A percentile compares a stretch with the other conserved stretches of the same genome.
Conservation (phyloP, 805 yeast species). For the Ogataea allantospora region DNA sequence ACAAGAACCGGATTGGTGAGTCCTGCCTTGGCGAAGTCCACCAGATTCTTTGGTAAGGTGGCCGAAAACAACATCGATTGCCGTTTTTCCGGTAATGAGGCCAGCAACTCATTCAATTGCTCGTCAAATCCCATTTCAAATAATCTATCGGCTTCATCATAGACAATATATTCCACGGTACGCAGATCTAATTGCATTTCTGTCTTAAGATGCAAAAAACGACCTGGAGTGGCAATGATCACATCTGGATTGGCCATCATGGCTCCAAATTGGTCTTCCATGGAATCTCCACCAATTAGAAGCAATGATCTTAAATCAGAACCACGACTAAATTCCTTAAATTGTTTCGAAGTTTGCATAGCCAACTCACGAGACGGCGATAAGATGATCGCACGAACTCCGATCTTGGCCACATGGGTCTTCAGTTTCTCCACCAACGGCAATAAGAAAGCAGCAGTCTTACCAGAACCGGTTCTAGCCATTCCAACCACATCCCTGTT, state of each 20-base stretch:
- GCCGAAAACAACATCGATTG: constrained; percentile 93
- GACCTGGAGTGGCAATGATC: constrained; percentile 95
- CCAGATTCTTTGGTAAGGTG: constrained; percentile 86
- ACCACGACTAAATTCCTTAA: constrained; percentile 83
- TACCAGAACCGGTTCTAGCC: constrained; percentile 99
- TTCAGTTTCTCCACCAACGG: constrained; percentile 88
- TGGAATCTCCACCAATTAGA: constrained; percentile 96
- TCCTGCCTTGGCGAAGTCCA: constrained; percentile 97
- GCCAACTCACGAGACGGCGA: constrained; percentile 98
- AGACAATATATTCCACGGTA: constrained; percentile 84
- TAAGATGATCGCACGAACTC: constrained; percentile 82
- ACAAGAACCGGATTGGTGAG: constrained; percentile 88
- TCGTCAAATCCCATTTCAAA: constrained; percentile 96
- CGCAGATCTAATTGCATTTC: constrained; percentile 89
- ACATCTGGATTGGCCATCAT: constrained; percentile 96
- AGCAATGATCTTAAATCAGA: constrained; percentile 78
- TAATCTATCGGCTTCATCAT: constrained; percentile 96
- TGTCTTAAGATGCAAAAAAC: constrained; percentile 91
- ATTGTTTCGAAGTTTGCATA: constrained; percentile 82
- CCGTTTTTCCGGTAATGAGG: constrained; percentile 75
- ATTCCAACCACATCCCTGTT: constrained; percentile 95
- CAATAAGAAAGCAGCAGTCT: constrained; percentile 92
- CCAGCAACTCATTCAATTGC: constrained; percentile 85
- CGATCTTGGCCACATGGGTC: constrained; percentile 80
- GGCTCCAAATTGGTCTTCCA: constrained; percentile 91